Conservation (phyloP, 202 grass and related monocot genomes). For the Elaeis oleifera region DNA sequence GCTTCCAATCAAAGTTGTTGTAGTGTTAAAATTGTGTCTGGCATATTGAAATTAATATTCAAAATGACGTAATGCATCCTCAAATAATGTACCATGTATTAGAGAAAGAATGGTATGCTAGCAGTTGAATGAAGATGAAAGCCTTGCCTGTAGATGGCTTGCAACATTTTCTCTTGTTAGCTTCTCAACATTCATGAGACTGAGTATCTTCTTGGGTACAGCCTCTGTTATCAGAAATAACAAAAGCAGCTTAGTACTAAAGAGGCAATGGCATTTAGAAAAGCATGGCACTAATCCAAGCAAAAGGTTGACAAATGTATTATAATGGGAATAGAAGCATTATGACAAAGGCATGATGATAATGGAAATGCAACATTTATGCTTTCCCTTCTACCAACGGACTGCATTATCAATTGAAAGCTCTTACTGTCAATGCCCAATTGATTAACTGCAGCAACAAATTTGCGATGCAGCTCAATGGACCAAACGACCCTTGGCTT, state of each 20-base stretch:
- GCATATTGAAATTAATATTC: too few species aligned
- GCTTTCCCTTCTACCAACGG: too few species aligned
- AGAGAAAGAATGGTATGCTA: too few species aligned
- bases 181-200: conserved; percentile 49
- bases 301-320: background rate
- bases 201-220: conserved; percentile 51
- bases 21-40: too few species aligned
- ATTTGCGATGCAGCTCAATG: conserved; percentile 32
- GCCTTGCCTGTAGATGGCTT: conserved; percentile 59
- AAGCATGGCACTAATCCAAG: background rate
- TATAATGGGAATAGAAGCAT: background rate
- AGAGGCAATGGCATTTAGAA: too few species aligned
- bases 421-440: conserved; percentile 62
- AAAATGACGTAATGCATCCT: too few species aligned
- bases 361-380: too few species aligned
- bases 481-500: conserved; percentile 50
- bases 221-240: conserved; percentile 29
- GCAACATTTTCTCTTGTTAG: conserved; percentile 42
- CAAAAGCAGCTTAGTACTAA: background rate
- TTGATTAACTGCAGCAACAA: conserved; percentile 39
- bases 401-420: background rate
- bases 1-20: too few species aligned
- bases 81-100: too few species aligned
- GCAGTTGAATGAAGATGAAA: background rate
- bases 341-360: too few species aligned